Percentiles rank a stretch among this genome's conserved stretches.
Conservation (phyloP, 768 basidiomycete genomes). For the Termitomyces titanicus region DNA sequence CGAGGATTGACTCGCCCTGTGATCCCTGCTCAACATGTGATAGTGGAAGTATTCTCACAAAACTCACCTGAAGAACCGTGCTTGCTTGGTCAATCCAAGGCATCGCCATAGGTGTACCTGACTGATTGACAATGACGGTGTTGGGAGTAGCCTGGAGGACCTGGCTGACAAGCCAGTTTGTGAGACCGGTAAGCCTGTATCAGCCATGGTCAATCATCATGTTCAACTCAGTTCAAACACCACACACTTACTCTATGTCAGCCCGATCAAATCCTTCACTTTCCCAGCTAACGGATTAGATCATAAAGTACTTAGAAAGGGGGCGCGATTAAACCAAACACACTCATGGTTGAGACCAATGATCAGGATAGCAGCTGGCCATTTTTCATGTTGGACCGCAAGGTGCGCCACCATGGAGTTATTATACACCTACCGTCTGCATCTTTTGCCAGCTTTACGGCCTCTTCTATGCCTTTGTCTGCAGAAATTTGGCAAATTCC, state of each 20-base stretch:
- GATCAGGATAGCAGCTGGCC: constrained; percentile 41
- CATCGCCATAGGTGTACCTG: constrained; percentile 50
- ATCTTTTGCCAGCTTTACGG: constrained; percentile 32
- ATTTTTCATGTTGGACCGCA: neutral
- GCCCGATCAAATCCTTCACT: constrained; percentile 58
- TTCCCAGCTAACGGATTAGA: constrained; percentile 33
- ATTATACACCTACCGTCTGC: constrained; percentile 31
- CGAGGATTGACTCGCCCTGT: no score
- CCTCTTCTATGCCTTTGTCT: constrained; percentile 39
- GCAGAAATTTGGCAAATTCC: constrained; percentile 28
- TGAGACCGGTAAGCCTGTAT: constrained; percentile 43
- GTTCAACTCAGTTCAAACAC: neutral
- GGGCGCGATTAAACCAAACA: constrained; percentile 6
- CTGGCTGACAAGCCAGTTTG: constrained; percentile 46
- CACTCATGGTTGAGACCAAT: constrained; percentile 55
- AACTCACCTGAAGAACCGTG: constrained; percentile 36
- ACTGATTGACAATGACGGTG: constrained; percentile 56
- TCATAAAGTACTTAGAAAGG: neutral
- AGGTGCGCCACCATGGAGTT: neutral
- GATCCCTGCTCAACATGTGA: no score
- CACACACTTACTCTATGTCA: constrained; percentile 40
- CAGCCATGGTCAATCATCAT: neutral
- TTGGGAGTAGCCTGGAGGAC: constrained; percentile 50
- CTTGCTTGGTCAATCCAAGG: constrained; percentile 44
- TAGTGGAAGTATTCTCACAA: no score